Evolutionary conservation across 2,329 filamentous ascomycete genomes (phyloP).

Genomic region (Verticillium dahliae): DNA sequence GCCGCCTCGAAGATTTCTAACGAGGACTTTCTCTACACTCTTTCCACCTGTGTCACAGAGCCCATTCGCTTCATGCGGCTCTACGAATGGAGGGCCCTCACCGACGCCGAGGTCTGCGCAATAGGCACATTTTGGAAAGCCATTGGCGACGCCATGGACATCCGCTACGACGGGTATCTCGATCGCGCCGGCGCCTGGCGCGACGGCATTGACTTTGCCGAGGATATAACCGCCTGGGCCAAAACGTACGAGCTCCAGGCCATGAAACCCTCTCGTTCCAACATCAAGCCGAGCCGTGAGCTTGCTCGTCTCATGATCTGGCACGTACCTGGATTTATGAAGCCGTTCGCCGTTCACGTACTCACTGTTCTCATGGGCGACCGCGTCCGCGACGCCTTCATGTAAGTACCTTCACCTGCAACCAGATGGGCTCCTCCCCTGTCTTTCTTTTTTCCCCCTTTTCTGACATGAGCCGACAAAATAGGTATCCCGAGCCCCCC

Average conservation of each 20-base stretch:
- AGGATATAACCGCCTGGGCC: conserved; percentile 41
- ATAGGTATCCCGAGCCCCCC: conserved; percentile 36
- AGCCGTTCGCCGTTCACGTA: conserved; percentile 40
- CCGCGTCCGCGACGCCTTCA: conserved; percentile 57
- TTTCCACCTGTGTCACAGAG: conserved; percentile 57
- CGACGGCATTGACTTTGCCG: conserved; percentile 44
- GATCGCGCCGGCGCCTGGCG: conserved; percentile 28
- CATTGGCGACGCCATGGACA: conserved; percentile 63
- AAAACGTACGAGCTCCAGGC: conserved; percentile 49
- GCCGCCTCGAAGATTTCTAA: conserved; percentile 28
- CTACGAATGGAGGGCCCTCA: conserved; percentile 66
- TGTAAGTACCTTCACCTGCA: conserved; percentile 32
- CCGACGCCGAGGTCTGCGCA: conserved; percentile 61
- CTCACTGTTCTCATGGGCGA: conserved; percentile 58
- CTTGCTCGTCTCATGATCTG: conserved; percentile 56
- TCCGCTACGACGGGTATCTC: conserved; percentile 40
- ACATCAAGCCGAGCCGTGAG: conserved; percentile 47
- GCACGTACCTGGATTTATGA: conserved; percentile 37
- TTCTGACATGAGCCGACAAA: conserved; percentile 2
- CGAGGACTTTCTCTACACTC: conserved; percentile 30
- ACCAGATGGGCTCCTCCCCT: not conserved
- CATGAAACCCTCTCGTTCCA: conserved; percentile 49
- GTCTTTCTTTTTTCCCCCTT: not conserved
- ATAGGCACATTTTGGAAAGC: conserved; percentile 65
- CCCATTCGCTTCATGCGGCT: conserved; percentile 55